Evolutionary conservation across 129 eudicot species (phyloP).

Genomic region (Saposhnikovia divaricata): DNA sequence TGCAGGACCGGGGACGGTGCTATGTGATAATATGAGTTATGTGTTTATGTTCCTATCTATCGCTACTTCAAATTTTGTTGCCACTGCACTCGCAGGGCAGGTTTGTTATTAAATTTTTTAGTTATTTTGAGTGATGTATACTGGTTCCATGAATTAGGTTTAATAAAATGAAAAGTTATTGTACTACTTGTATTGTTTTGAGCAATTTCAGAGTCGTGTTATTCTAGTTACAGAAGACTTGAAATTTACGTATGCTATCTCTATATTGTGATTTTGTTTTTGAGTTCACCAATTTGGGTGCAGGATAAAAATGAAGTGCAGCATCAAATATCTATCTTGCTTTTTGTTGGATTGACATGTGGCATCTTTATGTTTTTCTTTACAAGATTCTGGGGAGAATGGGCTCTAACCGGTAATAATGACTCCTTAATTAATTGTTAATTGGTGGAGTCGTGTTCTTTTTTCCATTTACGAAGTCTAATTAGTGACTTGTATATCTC

Average conservation of each 20-base stretch:
- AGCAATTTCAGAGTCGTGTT: not conserved
- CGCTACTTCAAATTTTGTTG: constrained; percentile 93
- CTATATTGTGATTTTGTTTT: not conserved
- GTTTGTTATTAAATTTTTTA: constrained; percentile 22
- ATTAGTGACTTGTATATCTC: constrained; percentile 7
- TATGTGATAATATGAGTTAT: constrained; percentile 79
- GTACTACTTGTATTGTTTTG: not conserved
- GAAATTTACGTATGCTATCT: not conserved
- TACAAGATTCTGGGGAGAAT: constrained; percentile 48
- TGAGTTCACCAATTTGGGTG: constrained; percentile 24
- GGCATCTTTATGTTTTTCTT: constrained; percentile 58
- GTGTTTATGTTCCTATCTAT: constrained; percentile 89
- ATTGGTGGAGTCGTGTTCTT: not conserved
- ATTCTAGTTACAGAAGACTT: not conserved
- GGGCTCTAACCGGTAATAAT: constrained; percentile 60
- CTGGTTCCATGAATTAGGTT: not conserved
- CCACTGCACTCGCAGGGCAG: constrained; percentile 84
- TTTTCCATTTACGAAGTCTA: constrained; percentile 12
- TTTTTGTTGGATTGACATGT: constrained; percentile 62
- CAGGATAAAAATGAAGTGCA: constrained; percentile 86
- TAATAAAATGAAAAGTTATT: not conserved
- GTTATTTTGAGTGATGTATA: not conserved
- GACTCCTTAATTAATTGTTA: not conserved
- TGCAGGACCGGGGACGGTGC: constrained; percentile 94
- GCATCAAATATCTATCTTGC: constrained; percentile 81